Percentiles rank a stretch among this genome's conserved stretches.
Conservation (phyloP, 2,329 filamentous ascomycete genomes). For the Sporothrix inflata region DNA sequence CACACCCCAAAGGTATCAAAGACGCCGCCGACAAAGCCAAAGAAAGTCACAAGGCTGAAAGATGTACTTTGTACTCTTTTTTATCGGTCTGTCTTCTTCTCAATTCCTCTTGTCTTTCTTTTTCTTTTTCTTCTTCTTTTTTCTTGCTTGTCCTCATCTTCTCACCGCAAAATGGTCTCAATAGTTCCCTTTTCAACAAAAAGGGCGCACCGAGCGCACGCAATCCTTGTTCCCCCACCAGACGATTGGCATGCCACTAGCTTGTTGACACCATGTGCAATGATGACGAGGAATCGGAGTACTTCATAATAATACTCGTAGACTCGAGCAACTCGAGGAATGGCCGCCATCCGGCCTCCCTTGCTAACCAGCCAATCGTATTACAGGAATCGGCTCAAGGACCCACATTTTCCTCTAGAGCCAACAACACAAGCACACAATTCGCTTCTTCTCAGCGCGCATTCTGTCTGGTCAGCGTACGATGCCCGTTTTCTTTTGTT, state of each 20-base stretch:
- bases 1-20: too few species aligned
- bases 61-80: neutral
- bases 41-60: neutral
- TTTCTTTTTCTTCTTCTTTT: neutral
- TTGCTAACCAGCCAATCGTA: slow-evolving; percentile 15
- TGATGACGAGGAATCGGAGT: neutral
- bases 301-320: neutral
- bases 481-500: neutral
- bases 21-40: neutral
- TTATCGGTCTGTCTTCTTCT: neutral
- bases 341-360: neutral
- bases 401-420: neutral
- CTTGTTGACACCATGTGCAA: slow-evolving; percentile 11
- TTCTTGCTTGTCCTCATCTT: neutral
- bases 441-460: neutral
- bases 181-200: neutral
- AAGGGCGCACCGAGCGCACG: too few species aligned
- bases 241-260: slow-evolving; percentile 14
- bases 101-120: neutral
- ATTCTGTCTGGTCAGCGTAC: neutral
- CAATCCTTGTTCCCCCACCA: neutral
- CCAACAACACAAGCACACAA: slow-evolving; percentile 4
- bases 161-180: neutral
- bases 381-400: neutral
- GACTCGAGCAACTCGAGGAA: neutral